Conservation (phyloP, 83 land plant species). For the Picea abies region DNA sequence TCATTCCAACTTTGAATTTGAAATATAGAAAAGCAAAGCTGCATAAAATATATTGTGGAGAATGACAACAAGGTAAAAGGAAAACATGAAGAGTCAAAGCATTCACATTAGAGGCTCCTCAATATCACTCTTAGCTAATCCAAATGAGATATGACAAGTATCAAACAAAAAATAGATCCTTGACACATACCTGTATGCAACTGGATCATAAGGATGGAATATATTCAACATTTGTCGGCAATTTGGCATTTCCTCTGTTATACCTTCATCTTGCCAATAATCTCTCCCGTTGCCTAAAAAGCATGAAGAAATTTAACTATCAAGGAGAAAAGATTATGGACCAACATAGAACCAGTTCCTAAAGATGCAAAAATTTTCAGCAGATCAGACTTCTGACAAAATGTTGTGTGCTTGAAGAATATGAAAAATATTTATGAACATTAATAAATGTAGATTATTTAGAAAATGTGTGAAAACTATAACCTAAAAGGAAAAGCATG, state of each 20-base stretch:
- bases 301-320: too few relatives aligned
- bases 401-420: too few relatives aligned
- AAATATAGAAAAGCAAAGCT: conserved; percentile 10
- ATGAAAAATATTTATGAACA: too few relatives aligned
- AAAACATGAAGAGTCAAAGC: neutral
- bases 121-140: neutral
- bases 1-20: neutral
- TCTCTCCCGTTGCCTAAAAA: conserved; percentile 70
- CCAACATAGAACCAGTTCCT: too few relatives aligned
- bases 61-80: neutral
- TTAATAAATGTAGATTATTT: too few relatives aligned
- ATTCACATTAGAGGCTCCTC: neutral
- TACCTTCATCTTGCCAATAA: conserved; percentile 95
- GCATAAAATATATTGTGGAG: neutral
- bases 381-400: too few relatives aligned
- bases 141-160: conserved; percentile 4
- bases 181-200: conserved; percentile 82
- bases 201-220: conserved; percentile 99
- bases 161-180: neutral
- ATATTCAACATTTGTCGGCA: conserved; percentile 90
- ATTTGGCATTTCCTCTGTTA: conserved; percentile 91
- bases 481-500: too few relatives aligned
- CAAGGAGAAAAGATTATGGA: too few relatives aligned
- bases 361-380: too few relatives aligned
- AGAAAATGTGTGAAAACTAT: too few relatives aligned